Conservation (phyloP, 2,329 filamentous ascomycete genomes). For the Pseudogymnoascus verrucosus region DNA sequence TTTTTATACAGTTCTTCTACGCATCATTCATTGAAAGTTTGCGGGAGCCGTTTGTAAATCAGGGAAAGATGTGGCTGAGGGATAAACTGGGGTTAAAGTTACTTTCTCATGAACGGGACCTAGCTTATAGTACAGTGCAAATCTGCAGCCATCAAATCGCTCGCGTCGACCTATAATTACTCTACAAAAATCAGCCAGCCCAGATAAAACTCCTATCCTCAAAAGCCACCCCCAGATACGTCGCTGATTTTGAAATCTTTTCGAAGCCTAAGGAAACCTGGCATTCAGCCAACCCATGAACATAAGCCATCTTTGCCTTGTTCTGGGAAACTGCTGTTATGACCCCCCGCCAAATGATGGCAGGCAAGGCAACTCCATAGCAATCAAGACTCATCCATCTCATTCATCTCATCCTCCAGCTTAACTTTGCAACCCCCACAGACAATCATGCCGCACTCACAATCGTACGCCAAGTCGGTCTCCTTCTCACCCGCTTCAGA, state of each 20-base stretch:
- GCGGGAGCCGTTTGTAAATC: not conserved
- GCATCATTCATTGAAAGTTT: not conserved
- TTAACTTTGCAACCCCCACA: conserved; percentile 13
- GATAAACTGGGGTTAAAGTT: not conserved
- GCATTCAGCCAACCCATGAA: not conserved
- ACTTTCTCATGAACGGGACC: not conserved
- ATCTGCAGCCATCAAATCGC: not conserved
- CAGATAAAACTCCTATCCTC: not conserved
- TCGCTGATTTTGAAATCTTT: not conserved
- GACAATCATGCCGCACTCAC: conserved; percentile 11
- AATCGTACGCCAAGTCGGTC: conserved; percentile 11
- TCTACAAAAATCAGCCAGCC: not conserved
- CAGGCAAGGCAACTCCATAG: not conserved
- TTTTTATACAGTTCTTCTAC: not conserved
- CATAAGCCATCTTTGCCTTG: not conserved
- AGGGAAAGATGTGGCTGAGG: not conserved
- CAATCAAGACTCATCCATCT: not conserved
- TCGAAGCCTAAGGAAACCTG: not conserved
- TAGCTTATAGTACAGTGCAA: not conserved
- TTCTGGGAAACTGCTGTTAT: not conserved
- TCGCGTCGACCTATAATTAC: not conserved
- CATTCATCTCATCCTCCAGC: not conserved
- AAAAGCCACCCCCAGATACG: not conserved
- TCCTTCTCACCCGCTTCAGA: not conserved
- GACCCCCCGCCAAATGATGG: not conserved